Base-by-base conservation (phyloP, 345 rosid species). In the Trapa incisa region DNA sequence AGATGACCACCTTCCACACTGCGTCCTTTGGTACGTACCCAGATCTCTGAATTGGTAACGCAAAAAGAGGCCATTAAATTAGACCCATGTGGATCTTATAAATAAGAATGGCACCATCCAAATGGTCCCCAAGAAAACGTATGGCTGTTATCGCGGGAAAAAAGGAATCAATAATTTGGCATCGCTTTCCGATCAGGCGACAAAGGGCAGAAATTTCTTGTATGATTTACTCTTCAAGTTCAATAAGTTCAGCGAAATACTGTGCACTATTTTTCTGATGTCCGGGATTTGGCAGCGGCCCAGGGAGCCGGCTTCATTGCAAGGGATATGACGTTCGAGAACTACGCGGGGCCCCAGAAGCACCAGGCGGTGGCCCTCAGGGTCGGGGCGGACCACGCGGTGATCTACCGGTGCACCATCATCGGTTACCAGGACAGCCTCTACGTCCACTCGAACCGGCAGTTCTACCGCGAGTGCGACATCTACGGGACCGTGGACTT, bases 311-410 rank as follows among this genome's bases (percentile, higher is more conserved):
- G 99, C 0, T 94, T 94, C 64, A 89, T 94, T 3, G 99, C 93
- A 10, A 83, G 96, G 12, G 99, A 89, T 87, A 91, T 94, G 47
- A 87, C 97, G 39, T 94, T 94, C n/a, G 81, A 86, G 82, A 94
- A 94, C 57, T 82, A 68, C 68, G 99, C 99, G 0, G 99, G 99
- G 16, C 96, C 96, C 1, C 74, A 68, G 0, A 94, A 89, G 87
- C 99, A 94, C 71, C 99, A 94, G 42, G 99, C 99, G 0, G 99
- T 94, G 38, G 99, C 99, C 6, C 96, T 94, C 67, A 96, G 99
- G 0, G 65, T 94, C 0, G 97, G 99, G 0, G 97, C 99, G 0
- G 99, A 94, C 80, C 97, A 91, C 35, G 89, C 96, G 0, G 99
- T 87, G 64, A 80, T 94, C 66, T 89, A 87, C 67, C 73, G 87